Evolutionary conservation across 1,284 basidiomycete genomes (phyloP).

Genomic region (Moniliophthora roreri): DNA sequence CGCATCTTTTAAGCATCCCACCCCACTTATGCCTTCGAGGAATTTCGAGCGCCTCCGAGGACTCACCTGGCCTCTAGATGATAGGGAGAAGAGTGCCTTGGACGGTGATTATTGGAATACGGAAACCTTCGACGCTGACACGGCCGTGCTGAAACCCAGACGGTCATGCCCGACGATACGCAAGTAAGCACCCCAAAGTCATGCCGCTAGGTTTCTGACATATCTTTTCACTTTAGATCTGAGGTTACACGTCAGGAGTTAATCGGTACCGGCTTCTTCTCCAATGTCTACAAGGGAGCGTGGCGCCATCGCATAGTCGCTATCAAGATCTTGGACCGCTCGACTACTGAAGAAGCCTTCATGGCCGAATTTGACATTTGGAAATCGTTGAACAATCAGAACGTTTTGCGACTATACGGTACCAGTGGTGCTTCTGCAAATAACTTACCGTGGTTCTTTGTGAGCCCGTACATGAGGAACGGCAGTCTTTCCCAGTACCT

Average conservation of each 20-base stretch:
- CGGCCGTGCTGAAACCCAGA: neutral
- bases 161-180: constrained; percentile 9
- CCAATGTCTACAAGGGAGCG: constrained; percentile 15
- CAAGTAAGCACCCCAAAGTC: constrained; percentile 4
- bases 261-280: constrained; percentile 13
- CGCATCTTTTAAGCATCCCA: neutral
- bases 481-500: constrained; percentile 9
- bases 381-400: constrained; percentile 37
- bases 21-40: neutral
- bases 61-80: constrained; percentile 15
- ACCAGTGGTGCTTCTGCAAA: constrained; percentile 37
- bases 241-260: constrained; percentile 11
- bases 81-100: constrained; percentile 4
- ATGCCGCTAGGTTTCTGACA: neutral
- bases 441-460: constrained; percentile 47
- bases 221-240: constrained; percentile 3
- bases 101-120: constrained; percentile 9
- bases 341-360: constrained; percentile 36
- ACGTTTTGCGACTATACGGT: constrained; percentile 41
- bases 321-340: constrained; percentile 40
- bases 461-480: constrained; percentile 28
- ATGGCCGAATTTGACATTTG: constrained; percentile 37
- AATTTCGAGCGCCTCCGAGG: neutral
- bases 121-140: neutral
- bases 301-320: constrained; percentile 13